Evolutionary conservation across 2,329 filamentous ascomycete species (phyloP).

Genomic region (Keithomyces neogunnii): DNA sequence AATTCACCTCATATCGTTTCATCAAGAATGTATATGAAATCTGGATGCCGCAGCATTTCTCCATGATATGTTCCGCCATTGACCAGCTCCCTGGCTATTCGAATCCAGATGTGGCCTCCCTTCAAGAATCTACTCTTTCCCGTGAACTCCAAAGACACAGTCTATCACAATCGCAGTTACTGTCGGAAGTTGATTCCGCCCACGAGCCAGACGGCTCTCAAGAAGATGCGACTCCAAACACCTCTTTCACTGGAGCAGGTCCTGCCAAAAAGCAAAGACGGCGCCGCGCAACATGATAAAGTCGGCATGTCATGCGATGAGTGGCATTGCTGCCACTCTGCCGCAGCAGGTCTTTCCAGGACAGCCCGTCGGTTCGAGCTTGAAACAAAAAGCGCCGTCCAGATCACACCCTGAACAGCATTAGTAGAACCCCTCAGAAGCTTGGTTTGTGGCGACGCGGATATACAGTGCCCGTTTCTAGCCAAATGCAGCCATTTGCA

Average conservation of each 20-base stretch:
- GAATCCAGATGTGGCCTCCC: background rate
- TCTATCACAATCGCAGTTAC: background rate
- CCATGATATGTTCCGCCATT: slow-evolving; percentile 6
- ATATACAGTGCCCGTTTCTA: too few species aligned
- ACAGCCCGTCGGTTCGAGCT: too few species aligned
- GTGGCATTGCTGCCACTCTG: too few species aligned
- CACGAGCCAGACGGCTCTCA: background rate
- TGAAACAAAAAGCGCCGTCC: too few species aligned
- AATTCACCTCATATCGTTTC: slow-evolving; percentile 6
- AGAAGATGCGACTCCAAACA: background rate
- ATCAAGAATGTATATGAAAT: slow-evolving; percentile 6
- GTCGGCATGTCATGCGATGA: too few species aligned
- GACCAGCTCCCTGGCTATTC: slow-evolving; percentile 2
- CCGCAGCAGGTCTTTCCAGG: too few species aligned
- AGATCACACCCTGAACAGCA: too few species aligned
- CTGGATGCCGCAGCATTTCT: slow-evolving; percentile 6
- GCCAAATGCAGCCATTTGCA: too few species aligned
- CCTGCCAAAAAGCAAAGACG: slow-evolving; percentile 20
- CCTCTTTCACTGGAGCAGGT: background rate
- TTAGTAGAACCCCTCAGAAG: too few species aligned
- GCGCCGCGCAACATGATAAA: too few species aligned
- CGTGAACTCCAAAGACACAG: background rate
- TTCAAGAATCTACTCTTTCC: background rate
- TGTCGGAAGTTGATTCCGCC: background rate
- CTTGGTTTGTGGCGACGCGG: too few species aligned